Base-by-base conservation (phyloP, 768 basidiomycete genomes). In the Chalciporus chontae region DNA sequence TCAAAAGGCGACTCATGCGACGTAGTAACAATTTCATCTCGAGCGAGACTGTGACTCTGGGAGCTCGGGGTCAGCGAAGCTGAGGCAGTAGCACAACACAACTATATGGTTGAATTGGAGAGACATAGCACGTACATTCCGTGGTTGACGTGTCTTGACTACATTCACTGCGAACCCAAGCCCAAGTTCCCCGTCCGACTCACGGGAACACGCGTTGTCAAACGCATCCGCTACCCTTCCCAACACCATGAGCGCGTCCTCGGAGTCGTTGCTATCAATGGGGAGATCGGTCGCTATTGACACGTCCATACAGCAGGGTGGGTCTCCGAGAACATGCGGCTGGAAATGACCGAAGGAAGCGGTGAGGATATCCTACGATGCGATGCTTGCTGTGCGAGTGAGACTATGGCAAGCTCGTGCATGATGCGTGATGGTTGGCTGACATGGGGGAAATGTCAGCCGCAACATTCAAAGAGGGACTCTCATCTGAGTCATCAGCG, bases 171-270 rank as follows among this genome's bases (percentile, higher is more conserved):
- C 51, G 7, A 64, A 52, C 29, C 58, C 39, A 11, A 57, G 39
- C 29, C 58, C 39, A 11, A 57, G 39, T 0, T 54, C 59, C 53
- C 55, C 66, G 51, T 61, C 51, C 15, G 21, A 39, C 43, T 59
- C 55, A 47, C 52, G 49, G 31, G 48, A 27, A 7, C 59, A 40
- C 1, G 65, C 64, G 42, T 58, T 43, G 43, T 66, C 64, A 36
- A 68, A 66, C 26, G 65, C 65, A 18, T 66, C 66, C 17, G 65
- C 66, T 1, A 66, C 54, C 43, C 61, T 55, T 44, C 53, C 64
- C 2, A 66, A 59, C 29, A 66, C 51, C 44, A 53, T 53, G 1
- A 68, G 10, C 0, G 50, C 62, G 19, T 66, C 62, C 27, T 55
- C 55, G 0, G 43, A 14, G 10, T 50, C 26, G 31, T 10, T 27